Evolutionary conservation across 306 rosid species (phyloP), one percentile per base, ranked within the genome.

Genomic region (Astragalus glycyphyllos): DNA sequence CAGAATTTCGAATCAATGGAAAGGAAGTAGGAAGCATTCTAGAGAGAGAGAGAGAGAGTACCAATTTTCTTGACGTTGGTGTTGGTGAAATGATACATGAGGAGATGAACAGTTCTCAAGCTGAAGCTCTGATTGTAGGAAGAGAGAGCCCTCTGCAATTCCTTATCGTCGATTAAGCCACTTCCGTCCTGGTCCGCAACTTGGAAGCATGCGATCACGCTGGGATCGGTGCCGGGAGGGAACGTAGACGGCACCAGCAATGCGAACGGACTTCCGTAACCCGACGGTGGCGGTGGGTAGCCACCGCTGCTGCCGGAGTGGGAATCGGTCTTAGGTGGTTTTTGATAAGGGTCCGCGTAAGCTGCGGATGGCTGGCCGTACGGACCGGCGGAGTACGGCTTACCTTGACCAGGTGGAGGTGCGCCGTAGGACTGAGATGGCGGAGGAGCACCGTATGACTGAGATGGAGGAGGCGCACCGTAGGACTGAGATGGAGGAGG

Each of bases 141-240:
- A 17, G 97, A 89, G 0, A 94, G 85, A 16, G 96, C 96, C 65
- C 86, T 67, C 84, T 91, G 99, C 88, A 94, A 16, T 83, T 94
- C 99, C 83, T 80, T 87, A 49, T 91, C 99, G 46, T 94, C 99
- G 69, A 94, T 94, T 26, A 86, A 68, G 2, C 99, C 99, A 44
- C 97, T 94, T 1, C 99, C 96, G 79, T 94, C 99, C 49, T 82
- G 95, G 31, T 94, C 99, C 6, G 97, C 99, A 49, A 89, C 3
- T 79, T 84, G 92, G 42, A 94, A 94, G 85, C 99, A 94, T 0
- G 99, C 85, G 0, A 94, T 64, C 16, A 94, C 71, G 79, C 40
- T 91, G 0, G 99, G 99, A 75, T 94, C 96, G 5, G 96, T 94
- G 0, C 96, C 96, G 0, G 97, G 99, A 3, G 99, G 97, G 67